These are phyloP conservation scores for Astragalus glycyphyllos DNA, from an alignment of 306 rosid genomes.

Conservation along the genomic window DNA sequence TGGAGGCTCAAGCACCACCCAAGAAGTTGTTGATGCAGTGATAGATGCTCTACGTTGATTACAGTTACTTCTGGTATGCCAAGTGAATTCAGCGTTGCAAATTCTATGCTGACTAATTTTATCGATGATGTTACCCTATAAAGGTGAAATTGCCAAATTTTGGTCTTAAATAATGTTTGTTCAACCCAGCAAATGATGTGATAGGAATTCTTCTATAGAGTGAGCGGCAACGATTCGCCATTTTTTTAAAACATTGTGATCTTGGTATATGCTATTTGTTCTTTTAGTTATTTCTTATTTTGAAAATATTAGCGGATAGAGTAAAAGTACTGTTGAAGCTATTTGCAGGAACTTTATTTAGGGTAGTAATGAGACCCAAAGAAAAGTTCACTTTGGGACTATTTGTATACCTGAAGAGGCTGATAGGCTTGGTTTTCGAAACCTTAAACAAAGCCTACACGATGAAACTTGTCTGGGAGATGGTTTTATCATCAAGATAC, in stretches of 20 bases:
- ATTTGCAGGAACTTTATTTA: too few relatives aligned
- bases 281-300: not conserved
- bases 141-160: slow-evolving; percentile 38
- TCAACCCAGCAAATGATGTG: slow-evolving; percentile 23
- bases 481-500: too few relatives aligned
- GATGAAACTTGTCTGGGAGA: too few relatives aligned
- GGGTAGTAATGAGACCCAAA: too few relatives aligned
- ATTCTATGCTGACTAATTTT: slow-evolving; percentile 32
- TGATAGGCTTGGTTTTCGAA: too few relatives aligned
- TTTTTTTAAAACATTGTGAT: slow-evolving; percentile 1
- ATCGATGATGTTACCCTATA: slow-evolving; percentile 11
- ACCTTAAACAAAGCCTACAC: too few relatives aligned
- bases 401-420: too few relatives aligned
- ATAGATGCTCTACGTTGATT: slow-evolving; percentile 67
- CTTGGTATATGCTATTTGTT: not conserved
- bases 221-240: not conserved
- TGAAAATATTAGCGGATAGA: not conserved
- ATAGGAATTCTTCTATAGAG: not conserved
- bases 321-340: too few relatives aligned
- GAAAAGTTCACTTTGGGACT: too few relatives aligned
- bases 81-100: slow-evolving; percentile 21
- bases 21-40: slow-evolving; percentile 87
- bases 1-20: slow-evolving; percentile 82
- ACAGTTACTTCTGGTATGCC: not conserved
- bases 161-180: slow-evolving; percentile 37